Evolutionary conservation across 2,329 filamentous ascomycete genomes (phyloP).

Genomic region (Botrytis paeoniae): DNA sequence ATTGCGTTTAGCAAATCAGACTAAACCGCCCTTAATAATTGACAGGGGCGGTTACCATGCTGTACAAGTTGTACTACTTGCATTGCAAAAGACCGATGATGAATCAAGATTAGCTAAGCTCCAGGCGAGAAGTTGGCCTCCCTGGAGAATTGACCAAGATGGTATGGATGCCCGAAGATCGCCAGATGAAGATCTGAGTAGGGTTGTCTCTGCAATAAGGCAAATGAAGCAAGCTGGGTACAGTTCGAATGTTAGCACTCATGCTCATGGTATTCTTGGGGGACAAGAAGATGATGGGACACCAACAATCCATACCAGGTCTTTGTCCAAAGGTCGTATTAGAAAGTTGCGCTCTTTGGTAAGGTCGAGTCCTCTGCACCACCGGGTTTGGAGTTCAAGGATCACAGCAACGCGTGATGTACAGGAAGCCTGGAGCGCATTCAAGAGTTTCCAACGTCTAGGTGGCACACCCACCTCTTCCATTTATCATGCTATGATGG

Average conservation of each 20-base stretch:
- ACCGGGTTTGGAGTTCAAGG: constrained; percentile 50
- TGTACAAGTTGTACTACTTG: constrained; percentile 53
- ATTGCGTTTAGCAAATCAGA: constrained; percentile 49
- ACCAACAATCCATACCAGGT: constrained; percentile 56
- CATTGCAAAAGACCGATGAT: constrained; percentile 49
- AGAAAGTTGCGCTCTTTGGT: constrained; percentile 14
- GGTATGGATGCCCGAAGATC: constrained; percentile 56
- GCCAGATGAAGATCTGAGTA: constrained; percentile 52
- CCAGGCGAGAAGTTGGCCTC: constrained; percentile 56
- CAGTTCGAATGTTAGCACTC: constrained; percentile 44
- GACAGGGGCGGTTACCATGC: constrained; percentile 51
- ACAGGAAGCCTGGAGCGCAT: constrained; percentile 57
- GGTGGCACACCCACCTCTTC: constrained; percentile 40
- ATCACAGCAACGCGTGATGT: constrained; percentile 58
- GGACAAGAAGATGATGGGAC: constrained; percentile 50
- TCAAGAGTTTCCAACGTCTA: constrained; percentile 38
- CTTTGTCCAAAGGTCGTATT: constrained; percentile 29
- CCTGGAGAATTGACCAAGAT: constrained; percentile 55
- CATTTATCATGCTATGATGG: constrained; percentile 60
- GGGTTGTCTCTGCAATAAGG: constrained; percentile 51
- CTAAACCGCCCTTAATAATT: constrained; percentile 51
- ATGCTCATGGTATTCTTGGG: constrained; percentile 50
- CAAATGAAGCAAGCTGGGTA: constrained; percentile 58
- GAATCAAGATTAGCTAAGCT: constrained; percentile 50
- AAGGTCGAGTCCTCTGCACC: constrained; percentile 4